Conservation (phyloP, 2,329 filamentous ascomycete genomes). For the Talaromyces rugulosus region DNA sequence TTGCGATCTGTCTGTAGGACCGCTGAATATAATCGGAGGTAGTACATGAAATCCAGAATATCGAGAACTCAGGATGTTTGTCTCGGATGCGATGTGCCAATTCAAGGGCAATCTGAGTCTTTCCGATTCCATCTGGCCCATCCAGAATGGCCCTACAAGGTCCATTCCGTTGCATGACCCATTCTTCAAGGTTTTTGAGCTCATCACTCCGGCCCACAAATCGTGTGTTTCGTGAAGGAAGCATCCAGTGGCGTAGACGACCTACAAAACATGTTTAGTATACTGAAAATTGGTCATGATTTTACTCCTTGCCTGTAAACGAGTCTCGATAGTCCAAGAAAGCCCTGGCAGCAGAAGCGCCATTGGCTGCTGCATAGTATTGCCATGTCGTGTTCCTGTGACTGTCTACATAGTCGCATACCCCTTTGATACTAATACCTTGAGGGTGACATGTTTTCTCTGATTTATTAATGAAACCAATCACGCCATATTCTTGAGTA, state of each 20-base stretch:
- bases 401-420: no score
- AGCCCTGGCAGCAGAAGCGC: no score
- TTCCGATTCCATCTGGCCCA: constrained; percentile 17
- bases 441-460: no score
- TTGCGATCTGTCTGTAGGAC: background rate
- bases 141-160: background rate
- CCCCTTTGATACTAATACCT: no score
- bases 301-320: no score
- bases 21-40: constrained; percentile 1
- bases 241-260: constrained; percentile 7
- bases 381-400: no score
- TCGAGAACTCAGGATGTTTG: constrained; percentile 1
- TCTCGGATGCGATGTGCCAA: constrained; percentile 10
- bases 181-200: constrained; percentile 5
- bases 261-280: no score
- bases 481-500: no score
- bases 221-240: constrained; percentile 15
- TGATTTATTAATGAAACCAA: no score
- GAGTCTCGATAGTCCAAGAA: no score
- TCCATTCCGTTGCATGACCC: background rate
- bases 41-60: constrained; percentile 11
- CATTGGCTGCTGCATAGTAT: no score
- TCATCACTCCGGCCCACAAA: constrained; percentile 15
- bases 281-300: no score
- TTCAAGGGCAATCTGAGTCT: constrained; percentile 5